phyloP scores from a whole-genome alignment of 2,329 filamentous ascomycete species.

The Pseudogymnoascus sp. region DNA sequence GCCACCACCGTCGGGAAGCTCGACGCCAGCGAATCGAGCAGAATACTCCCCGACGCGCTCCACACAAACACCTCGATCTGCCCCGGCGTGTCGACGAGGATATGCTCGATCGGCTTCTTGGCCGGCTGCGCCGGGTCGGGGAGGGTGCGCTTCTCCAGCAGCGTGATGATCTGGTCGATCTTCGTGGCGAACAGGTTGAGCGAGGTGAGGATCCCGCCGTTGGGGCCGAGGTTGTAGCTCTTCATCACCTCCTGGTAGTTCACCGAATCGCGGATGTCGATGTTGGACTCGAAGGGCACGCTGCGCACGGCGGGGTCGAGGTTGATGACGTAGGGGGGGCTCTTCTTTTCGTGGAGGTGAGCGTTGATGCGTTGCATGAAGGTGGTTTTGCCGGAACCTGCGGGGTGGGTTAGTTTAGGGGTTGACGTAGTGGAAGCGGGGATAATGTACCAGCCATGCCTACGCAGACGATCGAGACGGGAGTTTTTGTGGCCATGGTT shows the following conservation, averaged over 20 bases:
- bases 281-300: constrained; percentile 93
- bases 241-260: constrained; percentile 99
- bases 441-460: constrained; percentile 75
- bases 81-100: constrained; percentile 89
- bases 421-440: not conserved
- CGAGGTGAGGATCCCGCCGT: constrained; percentile 91
- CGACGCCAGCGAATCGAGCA: constrained; percentile 85
- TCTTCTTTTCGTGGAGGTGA: constrained; percentile 71
- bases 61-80: constrained; percentile 99
- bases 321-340: constrained; percentile 90
- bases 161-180: constrained; percentile 83
- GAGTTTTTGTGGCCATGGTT: constrained; percentile 41
- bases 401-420: constrained; percentile 7
- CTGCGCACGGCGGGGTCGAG: constrained; percentile 90
- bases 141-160: constrained; percentile 80
- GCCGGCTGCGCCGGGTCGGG: constrained; percentile 50
- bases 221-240: constrained; percentile 94
- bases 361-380: constrained; percentile 99
- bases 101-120: constrained; percentile 61
- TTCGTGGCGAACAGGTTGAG: constrained; percentile 97
- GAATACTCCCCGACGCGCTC: constrained; percentile 89
- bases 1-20: constrained; percentile 95
- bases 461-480: constrained; percentile 81
- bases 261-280: constrained; percentile 96
- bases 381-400: constrained; percentile 95